phyloP scores from a whole-genome alignment of 2,329 filamentous ascomycete species.

The Trichoderma sp. region DNA sequence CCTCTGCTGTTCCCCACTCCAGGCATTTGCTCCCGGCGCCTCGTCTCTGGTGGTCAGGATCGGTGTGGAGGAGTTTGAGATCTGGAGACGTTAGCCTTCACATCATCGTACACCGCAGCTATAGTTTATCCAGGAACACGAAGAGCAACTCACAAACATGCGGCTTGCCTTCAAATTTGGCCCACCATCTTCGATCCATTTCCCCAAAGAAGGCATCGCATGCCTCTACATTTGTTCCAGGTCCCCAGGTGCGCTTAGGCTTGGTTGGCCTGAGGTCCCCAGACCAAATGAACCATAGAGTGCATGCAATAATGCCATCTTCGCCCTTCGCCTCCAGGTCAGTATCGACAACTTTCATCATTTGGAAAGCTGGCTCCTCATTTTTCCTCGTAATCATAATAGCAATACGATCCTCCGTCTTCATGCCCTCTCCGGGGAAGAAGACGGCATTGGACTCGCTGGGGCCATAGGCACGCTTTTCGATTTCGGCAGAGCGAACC shows the following conservation, averaged over 20 bases:
- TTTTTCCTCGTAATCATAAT: constrained; percentile 33
- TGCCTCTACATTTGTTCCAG: constrained; percentile 42
- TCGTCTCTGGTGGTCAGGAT: constrained; percentile 43
- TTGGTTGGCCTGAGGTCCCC: constrained; percentile 28
- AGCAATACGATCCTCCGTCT: constrained; percentile 33
- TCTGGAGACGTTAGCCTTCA: constrained; percentile 34
- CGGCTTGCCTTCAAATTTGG: constrained; percentile 39
- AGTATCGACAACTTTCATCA: constrained; percentile 45
- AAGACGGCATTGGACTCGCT: constrained; percentile 41
- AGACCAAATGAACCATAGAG: constrained; percentile 43
- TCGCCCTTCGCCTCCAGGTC: constrained; percentile 36
- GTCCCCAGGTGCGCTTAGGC: constrained; percentile 37
- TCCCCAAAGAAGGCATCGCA: constrained; percentile 40
- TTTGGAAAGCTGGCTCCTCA: constrained; percentile 38
- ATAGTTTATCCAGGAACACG: background rate
- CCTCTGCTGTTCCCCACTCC: constrained; percentile 42
- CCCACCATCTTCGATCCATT: constrained; percentile 39
- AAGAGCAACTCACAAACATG: constrained; percentile 41
- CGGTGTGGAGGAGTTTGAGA: constrained; percentile 45
- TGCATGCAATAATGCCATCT: constrained; percentile 42
- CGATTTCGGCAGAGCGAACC: constrained; percentile 43
- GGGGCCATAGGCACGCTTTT: constrained; percentile 43
- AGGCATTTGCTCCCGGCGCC: constrained; percentile 44
- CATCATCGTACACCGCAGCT: background rate
- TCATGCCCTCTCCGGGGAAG: constrained; percentile 37